Evolutionary conservation across 768 basidiomycete genomes (phyloP).

Genomic region (Paxillus rubicundulus): DNA sequence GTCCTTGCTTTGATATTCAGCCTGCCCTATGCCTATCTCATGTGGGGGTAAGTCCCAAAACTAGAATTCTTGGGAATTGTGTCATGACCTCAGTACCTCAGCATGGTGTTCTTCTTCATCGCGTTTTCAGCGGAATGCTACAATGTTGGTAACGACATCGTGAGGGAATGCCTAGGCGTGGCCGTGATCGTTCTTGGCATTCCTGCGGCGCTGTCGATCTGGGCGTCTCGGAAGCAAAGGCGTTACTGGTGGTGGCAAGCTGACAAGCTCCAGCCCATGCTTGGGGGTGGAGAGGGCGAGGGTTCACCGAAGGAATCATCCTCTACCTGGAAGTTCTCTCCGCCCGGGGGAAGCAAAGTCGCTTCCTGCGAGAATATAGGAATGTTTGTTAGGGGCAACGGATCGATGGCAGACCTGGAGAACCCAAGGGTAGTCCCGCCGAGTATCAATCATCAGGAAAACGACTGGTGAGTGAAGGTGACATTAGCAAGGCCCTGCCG

Average conservation of each 20-base stretch:
- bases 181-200: not conserved
- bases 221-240: not conserved
- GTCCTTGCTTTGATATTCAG: slow-evolving; percentile 33
- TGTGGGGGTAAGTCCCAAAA: slow-evolving; percentile 30
- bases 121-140: not conserved
- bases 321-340: not conserved
- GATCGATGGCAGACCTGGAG: not conserved
- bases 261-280: not conserved
- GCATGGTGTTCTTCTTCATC: not conserved
- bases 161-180: not conserved
- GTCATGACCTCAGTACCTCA: not conserved
- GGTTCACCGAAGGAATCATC: not conserved
- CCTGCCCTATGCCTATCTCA: slow-evolving; percentile 32
- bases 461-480: too few relatives aligned
- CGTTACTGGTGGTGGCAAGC: not conserved
- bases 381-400: too few relatives aligned
- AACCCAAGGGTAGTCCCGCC: not conserved
- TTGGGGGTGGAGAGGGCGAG: too few relatives aligned
- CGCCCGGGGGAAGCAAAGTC: too few relatives aligned
- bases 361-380: too few relatives aligned
- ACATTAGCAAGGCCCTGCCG: too few relatives aligned
- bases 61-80: not conserved
- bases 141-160: not conserved
- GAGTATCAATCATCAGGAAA: too few relatives aligned
- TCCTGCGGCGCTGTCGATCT: not conserved